Conservation (phyloP, 306 rosid species). For the Medicago arabica region DNA sequence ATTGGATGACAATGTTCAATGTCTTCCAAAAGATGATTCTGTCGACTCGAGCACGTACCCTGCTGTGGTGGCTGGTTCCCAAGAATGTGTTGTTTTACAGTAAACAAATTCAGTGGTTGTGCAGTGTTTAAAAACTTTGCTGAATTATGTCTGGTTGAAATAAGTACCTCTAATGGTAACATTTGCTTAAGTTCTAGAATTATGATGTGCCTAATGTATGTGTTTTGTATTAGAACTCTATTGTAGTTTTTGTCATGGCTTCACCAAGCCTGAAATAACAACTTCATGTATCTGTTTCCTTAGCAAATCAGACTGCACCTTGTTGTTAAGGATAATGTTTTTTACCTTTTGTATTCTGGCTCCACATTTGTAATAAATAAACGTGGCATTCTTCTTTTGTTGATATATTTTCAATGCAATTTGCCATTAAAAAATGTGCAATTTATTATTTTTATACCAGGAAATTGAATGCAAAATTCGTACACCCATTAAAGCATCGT, state of each 20-base stretch:
- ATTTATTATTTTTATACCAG: neutral
- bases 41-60: slow-evolving; percentile 43
- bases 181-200: slow-evolving; percentile 44
- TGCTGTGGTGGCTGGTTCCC: slow-evolving; percentile 59
- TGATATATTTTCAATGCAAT: too few relatives aligned
- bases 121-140: slow-evolving; percentile 38
- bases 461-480: neutral
- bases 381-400: neutral
- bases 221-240: neutral
- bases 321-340: neutral
- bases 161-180: slow-evolving; percentile 43
- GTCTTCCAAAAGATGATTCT: slow-evolving; percentile 46
- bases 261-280: neutral
- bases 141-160: slow-evolving; percentile 42
- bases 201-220: slow-evolving; percentile 34
- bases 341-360: neutral
- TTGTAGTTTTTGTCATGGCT: slow-evolving; percentile 1
- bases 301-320: neutral
- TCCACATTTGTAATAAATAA: slow-evolving; percentile 5
- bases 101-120: slow-evolving; percentile 42
- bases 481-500: neutral
- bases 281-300: slow-evolving; percentile 10
- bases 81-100: slow-evolving; percentile 76
- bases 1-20: slow-evolving; percentile 23
- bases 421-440: too few relatives aligned